phyloP scores from a whole-genome alignment of 2,329 filamentous ascomycete genomes.

The Claviceps sp. region DNA sequence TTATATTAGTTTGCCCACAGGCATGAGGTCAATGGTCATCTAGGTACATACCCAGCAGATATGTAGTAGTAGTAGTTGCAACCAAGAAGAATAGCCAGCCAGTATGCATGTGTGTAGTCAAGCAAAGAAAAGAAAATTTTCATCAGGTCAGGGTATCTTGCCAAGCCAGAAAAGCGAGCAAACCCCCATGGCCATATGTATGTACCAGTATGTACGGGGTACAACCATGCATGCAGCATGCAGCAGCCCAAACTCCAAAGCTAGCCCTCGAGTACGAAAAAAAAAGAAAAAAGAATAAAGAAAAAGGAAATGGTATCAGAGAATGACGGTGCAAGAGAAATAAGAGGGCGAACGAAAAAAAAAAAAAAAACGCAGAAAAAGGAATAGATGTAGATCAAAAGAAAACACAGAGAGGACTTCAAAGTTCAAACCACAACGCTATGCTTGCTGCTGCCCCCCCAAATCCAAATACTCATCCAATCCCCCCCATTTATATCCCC shows the following conservation, averaged over 20 bases:
- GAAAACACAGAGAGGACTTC: too few species aligned
- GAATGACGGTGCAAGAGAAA: background rate
- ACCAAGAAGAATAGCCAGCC: too few species aligned
- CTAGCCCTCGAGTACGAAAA: background rate
- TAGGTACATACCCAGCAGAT: background rate
- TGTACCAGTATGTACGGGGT: too few species aligned
- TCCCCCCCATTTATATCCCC: constrained; percentile 48
- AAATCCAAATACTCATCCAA: constrained; percentile 23
- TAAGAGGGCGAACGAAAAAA: background rate
- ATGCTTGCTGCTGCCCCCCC: background rate
- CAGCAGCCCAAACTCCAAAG: background rate
- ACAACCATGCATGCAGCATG: background rate
- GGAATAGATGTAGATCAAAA: too few species aligned
- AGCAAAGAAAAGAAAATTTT: too few species aligned
- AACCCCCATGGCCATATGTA: background rate
- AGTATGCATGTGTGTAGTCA: too few species aligned
- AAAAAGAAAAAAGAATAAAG: background rate
- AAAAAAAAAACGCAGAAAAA: background rate
- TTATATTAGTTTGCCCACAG: background rate
- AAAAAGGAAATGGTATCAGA: background rate
- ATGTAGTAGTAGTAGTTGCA: background rate
- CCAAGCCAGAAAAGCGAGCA: background rate
- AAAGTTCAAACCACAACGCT: too few species aligned
- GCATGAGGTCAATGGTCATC: too few species aligned
- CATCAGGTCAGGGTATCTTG: background rate